Conservation (phyloP, 2,329 filamentous ascomycete species). For the Aspergillus floridensis region DNA sequence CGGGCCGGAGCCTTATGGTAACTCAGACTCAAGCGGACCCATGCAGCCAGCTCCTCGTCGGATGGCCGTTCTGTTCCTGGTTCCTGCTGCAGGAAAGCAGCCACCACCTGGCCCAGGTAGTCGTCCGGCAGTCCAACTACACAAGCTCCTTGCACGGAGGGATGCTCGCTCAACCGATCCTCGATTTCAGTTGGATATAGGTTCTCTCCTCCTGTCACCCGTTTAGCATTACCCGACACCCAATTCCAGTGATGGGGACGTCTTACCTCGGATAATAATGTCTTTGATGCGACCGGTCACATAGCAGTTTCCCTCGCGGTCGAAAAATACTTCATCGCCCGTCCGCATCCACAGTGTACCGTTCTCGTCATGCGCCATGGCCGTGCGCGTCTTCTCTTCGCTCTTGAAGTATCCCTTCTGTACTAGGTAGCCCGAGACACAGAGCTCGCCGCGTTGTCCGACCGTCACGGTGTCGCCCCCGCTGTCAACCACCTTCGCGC, state of each 20-base stretch:
- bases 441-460: constrained; percentile 66
- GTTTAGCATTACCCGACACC: no score
- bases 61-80: no score
- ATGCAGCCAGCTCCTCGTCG: no score
- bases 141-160: constrained; percentile 56
- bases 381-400: constrained; percentile 56
- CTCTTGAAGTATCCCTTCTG: constrained; percentile 47
- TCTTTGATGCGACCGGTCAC: constrained; percentile 75
- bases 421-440: constrained; percentile 69
- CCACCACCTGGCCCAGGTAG: constrained; percentile 35
- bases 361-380: constrained; percentile 61
- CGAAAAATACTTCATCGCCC: constrained; percentile 53
- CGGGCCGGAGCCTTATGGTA: no score
- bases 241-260: constrained; percentile 31
- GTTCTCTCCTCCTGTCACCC: constrained; percentile 56
- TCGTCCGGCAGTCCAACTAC: constrained; percentile 60
- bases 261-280: constrained; percentile 65
- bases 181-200: constrained; percentile 68
- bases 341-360: constrained; percentile 59
- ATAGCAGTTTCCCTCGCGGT: constrained; percentile 59
- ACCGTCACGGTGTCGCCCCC: constrained; percentile 52
- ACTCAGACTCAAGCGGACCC: no score
- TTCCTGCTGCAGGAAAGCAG: neutral
- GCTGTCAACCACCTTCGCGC: constrained; percentile 67
- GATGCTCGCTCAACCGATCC: constrained; percentile 61